Evolutionary conservation across 192 early-diverging fungal species (phyloP).

Genomic region (Mycoemilia scoparia): DNA sequence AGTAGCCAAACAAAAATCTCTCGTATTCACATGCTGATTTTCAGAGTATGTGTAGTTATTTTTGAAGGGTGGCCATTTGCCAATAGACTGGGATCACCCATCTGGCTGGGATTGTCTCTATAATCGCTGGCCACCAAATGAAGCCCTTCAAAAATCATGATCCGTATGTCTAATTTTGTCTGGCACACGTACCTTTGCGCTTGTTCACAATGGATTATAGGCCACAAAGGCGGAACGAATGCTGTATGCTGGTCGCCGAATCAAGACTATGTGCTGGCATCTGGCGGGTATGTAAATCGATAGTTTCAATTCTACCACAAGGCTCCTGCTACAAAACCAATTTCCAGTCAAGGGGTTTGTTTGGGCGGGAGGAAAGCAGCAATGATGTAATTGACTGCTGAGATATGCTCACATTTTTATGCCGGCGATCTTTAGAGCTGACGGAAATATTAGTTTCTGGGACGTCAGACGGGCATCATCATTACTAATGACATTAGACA

Average conservation of each 20-base stretch:
- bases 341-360: no score
- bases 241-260: conserved; percentile 57
- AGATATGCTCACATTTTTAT: no score
- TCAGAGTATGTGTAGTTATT: no score
- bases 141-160: no score
- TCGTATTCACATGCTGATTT: no score
- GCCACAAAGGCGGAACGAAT: conserved; percentile 39
- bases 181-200: conserved; percentile 10
- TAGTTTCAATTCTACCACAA: conserved; percentile 2
- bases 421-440: no score
- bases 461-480: conserved; percentile 62
- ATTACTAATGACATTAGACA: conserved; percentile 39
- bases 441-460: conserved; percentile 58
- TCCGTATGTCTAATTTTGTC: conserved; percentile 32
- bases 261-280: conserved; percentile 48
- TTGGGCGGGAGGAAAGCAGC: no score
- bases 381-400: no score
- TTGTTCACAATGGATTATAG: conserved; percentile 20
- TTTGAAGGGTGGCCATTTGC: no score
- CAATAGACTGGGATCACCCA: conserved; percentile 6
- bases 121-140: no score
- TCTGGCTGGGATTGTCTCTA: no score
- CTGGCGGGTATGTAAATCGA: conserved; percentile 60
- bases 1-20: no score
- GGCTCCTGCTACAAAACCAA: not conserved